Evolutionary conservation across 768 basidiomycete species (phyloP).

Genomic region (Sistotremastrum suecicum): DNA sequence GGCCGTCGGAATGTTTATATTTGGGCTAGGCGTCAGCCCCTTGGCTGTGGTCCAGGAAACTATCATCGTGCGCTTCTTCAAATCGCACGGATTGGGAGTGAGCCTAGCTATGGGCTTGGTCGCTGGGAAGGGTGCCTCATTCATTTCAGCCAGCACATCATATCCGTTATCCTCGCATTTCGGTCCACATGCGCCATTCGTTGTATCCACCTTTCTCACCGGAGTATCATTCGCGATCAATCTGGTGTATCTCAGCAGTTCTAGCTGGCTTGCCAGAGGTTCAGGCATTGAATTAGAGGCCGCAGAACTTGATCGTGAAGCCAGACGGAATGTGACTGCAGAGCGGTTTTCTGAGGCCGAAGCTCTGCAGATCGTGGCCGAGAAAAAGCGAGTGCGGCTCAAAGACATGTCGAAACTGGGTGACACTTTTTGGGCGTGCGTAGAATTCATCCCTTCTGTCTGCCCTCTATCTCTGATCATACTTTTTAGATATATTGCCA

Average conservation of each 20-base stretch:
- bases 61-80: conserved; percentile 74
- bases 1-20: conserved; percentile 65
- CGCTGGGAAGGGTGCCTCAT: conserved; percentile 67
- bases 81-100: conserved; percentile 56
- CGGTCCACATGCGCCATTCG: conserved; percentile 62
- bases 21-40: conserved; percentile 68
- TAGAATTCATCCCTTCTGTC: conserved; percentile 1
- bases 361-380: conserved; percentile 50
- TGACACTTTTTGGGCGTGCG: conserved; percentile 69
- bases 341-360: conserved; percentile 40
- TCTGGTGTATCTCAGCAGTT: conserved; percentile 47
- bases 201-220: conserved; percentile 49
- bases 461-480: conserved; percentile 2
- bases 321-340: conserved; percentile 25
- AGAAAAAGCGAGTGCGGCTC: conserved; percentile 47
- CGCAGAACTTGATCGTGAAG: conserved; percentile 44
- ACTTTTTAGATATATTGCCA: conserved; percentile 42
- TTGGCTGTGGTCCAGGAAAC: conserved; percentile 75
- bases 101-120: conserved; percentile 77
- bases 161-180: conserved; percentile 60
- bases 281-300: conserved; percentile 53
- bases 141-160: conserved; percentile 58
- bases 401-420: conserved; percentile 51
- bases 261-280: conserved; percentile 48
- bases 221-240: conserved; percentile 55